Base-by-base conservation (phyloP, 108 stramenopile genomes). In the Skeletonema marinoi region DNA sequence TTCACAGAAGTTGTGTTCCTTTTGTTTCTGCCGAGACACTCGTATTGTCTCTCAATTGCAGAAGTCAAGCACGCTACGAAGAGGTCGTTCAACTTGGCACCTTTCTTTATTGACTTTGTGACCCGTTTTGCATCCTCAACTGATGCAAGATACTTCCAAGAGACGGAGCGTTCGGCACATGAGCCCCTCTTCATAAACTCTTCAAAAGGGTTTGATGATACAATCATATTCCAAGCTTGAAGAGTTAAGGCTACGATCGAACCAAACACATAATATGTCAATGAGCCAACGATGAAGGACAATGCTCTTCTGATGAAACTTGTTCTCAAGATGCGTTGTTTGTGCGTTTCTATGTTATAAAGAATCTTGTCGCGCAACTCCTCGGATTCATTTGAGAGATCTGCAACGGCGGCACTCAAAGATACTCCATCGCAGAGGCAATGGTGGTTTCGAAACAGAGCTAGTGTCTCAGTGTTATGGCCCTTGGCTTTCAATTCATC, bases 211-310 rank as follows among this genome's bases (percentile, higher is more conserved):
- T 80, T 75, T 12, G 38, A 58, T 16, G 74, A 80, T 7, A 35
- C 42, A n/a, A 75, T 3, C 79, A 80, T 80, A 30, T 75, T 71
- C 73, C 79, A 80, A 19, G 65, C 19, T 51, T 80, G 79, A 33
- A 75, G 16, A 3, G 48, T 16, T 14, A 75, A 31, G 19, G 79
- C 73, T 25, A 66, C 4, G 25, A 54, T 38, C 21, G 65, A 16
- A 3, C 78, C 78, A 33, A 78, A 29, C 8, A 73, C 30, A 32
- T 78, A 67, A 39, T 73, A 73, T 65, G 65, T 67, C 4, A 73
- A 2, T 32, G 66, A 35, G 2, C 41, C 30, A 13, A 73, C 11
- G 25, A 78, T 2, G 21, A 19, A 41, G 6, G 36, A 32, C 9
- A 73, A 1, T 11, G 31, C 65, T 33, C 59, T n/a, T n/a, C 38